phyloP scores from a whole-genome alignment of 2,329 filamentous ascomycete species.

The Rhynchosporium graminicola region DNA sequence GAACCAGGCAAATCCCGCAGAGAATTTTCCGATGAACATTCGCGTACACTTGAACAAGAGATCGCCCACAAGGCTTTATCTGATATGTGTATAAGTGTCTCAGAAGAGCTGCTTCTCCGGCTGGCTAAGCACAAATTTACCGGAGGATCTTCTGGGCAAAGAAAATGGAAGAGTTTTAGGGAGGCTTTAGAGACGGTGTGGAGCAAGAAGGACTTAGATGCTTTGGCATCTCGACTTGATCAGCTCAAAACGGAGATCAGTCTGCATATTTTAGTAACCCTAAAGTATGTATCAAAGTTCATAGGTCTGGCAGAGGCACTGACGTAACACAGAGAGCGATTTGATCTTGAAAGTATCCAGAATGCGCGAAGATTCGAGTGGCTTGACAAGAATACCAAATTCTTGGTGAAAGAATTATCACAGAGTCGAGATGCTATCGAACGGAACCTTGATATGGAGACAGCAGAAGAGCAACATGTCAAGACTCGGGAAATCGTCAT shows the following conservation, averaged over 20 bases:
- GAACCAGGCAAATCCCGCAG: background rate
- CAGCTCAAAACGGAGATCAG: background rate
- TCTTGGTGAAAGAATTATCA: background rate
- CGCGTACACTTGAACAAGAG: background rate
- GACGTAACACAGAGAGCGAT: background rate
- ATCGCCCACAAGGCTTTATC: background rate
- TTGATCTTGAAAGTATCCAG: background rate
- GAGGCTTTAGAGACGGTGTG: slow-evolving; percentile 30
- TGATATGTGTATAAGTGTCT: slow-evolving; percentile 11
- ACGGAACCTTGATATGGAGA: background rate
- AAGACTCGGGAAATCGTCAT: background rate
- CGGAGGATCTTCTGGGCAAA: slow-evolving; percentile 6
- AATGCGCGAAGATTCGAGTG: background rate
- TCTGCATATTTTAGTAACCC: background rate
- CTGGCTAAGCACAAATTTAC: slow-evolving; percentile 17
- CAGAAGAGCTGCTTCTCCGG: slow-evolving; percentile 15
- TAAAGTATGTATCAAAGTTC: background rate
- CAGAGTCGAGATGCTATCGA: background rate
- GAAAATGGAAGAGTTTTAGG: slow-evolving; percentile 32
- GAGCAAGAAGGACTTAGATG: slow-evolving; percentile 24
- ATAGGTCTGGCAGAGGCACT: background rate
- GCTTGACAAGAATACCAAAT: background rate
- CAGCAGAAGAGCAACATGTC: background rate
- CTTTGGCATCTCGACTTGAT: slow-evolving; percentile 12
- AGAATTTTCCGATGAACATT: background rate